These are phyloP conservation scores for Hippophae gyantsensis DNA, from an alignment of 306 rosid species.

Conservation along the genomic window DNA sequence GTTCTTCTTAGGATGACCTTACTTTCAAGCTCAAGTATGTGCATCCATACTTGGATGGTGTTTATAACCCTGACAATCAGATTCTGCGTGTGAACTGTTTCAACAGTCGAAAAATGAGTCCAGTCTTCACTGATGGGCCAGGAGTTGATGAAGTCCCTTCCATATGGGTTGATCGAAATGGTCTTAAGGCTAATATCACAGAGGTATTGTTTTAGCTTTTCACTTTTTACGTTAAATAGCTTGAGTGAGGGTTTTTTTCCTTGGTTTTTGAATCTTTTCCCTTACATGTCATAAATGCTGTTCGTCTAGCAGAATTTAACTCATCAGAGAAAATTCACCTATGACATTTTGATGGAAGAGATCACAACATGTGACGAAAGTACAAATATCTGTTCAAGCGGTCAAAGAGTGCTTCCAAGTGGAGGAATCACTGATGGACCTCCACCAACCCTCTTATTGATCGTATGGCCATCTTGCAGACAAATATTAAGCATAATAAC, in stretches of 20 bases:
- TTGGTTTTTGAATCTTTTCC: background rate
- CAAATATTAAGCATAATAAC: slow-evolving; percentile 86
- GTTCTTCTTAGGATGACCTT: slow-evolving; percentile 71
- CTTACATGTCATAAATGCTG: slow-evolving; percentile 9
- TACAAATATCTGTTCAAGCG: slow-evolving; percentile 58
- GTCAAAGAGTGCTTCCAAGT: slow-evolving; percentile 72
- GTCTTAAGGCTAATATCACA: slow-evolving; percentile 74
- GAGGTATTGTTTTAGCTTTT: slow-evolving; percentile 39
- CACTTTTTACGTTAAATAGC: background rate
- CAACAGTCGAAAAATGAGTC: slow-evolving; percentile 91
- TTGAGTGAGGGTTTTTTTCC: background rate
- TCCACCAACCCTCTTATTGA: slow-evolving; percentile 89
- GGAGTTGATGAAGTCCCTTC: slow-evolving; percentile 96
- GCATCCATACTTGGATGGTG: slow-evolving; percentile 92
- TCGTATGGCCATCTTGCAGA: slow-evolving; percentile 78
- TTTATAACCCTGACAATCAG: slow-evolving; percentile 52
- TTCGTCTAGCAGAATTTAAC: slow-evolving; percentile 57
- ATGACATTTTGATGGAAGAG: slow-evolving; percentile 92
- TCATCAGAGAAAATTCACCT: slow-evolving; percentile 93
- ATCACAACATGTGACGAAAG: slow-evolving; percentile 85
- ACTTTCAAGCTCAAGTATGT: slow-evolving; percentile 85
- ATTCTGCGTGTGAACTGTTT: slow-evolving; percentile 83
- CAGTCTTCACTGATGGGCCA: slow-evolving; percentile 92
- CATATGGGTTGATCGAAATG: slow-evolving; percentile 90
- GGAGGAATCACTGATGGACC: slow-evolving; percentile 96